Conservation (phyloP, 2,329 filamentous ascomycete genomes). For the Pseudogymnoascus destructans region DNA sequence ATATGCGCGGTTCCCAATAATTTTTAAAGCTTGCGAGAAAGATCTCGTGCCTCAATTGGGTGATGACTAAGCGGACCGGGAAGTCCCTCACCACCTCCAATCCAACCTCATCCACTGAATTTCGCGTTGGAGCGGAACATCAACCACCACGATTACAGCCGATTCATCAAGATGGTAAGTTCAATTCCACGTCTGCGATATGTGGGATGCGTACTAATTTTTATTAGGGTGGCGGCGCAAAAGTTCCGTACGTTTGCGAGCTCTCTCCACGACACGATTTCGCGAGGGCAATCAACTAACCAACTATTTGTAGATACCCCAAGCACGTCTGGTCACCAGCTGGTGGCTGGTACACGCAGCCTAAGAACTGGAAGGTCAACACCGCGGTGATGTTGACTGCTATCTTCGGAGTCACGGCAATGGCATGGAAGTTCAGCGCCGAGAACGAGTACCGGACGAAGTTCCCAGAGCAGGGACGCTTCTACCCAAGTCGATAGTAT, state of each 20-base stretch:
- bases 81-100: constrained; percentile 13
- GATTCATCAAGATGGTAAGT: constrained; percentile 43
- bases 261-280: constrained; percentile 9
- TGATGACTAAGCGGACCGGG: constrained; percentile 12
- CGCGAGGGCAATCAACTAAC: constrained; percentile 36
- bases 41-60: constrained; percentile 11
- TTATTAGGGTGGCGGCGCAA: constrained; percentile 62
- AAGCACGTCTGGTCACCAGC: constrained; percentile 99
- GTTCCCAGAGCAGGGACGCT: constrained; percentile 64
- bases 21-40: constrained; percentile 11
- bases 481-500: constrained; percentile 76
- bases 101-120: constrained; percentile 10
- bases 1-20: constrained; percentile 3
- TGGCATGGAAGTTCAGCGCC: constrained; percentile 61
- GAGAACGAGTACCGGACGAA: constrained; percentile 58
- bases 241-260: constrained; percentile 47
- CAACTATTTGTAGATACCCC: constrained; percentile 53
- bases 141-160: constrained; percentile 25
- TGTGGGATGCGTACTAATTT: constrained; percentile 30
- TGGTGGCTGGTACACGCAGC: constrained; percentile 95
- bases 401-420: constrained; percentile 52
- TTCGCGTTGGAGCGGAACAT: not conserved
- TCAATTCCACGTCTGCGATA: constrained; percentile 10
- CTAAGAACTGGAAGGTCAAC: constrained; percentile 89
- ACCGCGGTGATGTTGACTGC: constrained; percentile 62